Evolutionary conservation across 495 filamentous ascomycete species (phyloP), one percentile per base, ranked within the genome.

Genomic region (Lasiosphaeria ovina): DNA sequence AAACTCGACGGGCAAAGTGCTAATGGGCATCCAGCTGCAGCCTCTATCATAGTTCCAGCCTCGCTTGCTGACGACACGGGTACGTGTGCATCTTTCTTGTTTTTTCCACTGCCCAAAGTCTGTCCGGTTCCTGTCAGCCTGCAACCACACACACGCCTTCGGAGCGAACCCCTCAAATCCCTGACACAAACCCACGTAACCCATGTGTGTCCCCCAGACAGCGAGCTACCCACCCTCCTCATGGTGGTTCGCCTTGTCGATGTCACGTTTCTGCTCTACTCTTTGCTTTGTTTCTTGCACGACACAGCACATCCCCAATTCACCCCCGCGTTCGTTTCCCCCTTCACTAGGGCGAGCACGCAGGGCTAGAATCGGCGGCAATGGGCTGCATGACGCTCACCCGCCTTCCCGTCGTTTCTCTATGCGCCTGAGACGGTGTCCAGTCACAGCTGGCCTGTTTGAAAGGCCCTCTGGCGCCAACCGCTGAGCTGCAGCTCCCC

Each of bases 31-130:
- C 33, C 14, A 35, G 51, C 48, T 24, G 4, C 44, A 47, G 12
- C 44, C 16, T 11, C 44, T n/a, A 14, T 9, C 12, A 47, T n/a
- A 47, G 44, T n/a, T 14, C 8, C 12, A 47, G 12, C 38, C 12
- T 42, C 11, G 12, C 2, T 47, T 11, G 14, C 44, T 47, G 5
- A 47, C 44, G 44, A 47, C 12, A 8, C 44, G 44, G 62, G 68
- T 72, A 63, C 55, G 66, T 67, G 35, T 62, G 54, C 59, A 40
- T 52, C 61, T 59, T 55, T 57, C 63, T 60, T 57, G 51, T 51
- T 58, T 55, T 36, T 38, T 57, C 38, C 59, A 40, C 11, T 35
- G 24, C 56, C 45, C 50, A 53, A 33, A 48, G 60, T 57, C 54
- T 59, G 55, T 45, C 61, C 56, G 35, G 61, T 38, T 61, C 54